These are phyloP conservation scores for Neofusicoccum kwambonambiense DNA, from an alignment of 2,329 filamentous ascomycete genomes.

Conservation along the genomic window DNA sequence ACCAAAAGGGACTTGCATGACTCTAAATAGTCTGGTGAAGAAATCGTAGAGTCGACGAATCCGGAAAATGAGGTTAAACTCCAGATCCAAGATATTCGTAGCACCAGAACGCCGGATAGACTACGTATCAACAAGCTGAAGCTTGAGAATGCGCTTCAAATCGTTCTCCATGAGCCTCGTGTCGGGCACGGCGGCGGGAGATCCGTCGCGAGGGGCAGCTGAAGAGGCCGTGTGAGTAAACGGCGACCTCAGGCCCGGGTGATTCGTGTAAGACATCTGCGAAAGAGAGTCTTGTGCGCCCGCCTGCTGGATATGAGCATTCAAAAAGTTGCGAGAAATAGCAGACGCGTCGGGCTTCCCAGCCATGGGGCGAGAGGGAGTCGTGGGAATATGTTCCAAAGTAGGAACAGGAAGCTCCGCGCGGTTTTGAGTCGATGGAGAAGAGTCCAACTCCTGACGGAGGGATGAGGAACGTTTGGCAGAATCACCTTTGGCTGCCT, in stretches of 20 bases:
- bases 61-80: constrained; percentile 13
- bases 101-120: constrained; percentile 12
- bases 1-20: constrained; percentile 9
- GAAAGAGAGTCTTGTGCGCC: constrained; percentile 12
- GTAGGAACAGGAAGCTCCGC: neutral
- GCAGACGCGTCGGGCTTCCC: constrained; percentile 22
- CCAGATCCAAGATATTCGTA: constrained; percentile 13
- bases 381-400: constrained; percentile 6
- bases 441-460: constrained; percentile 39
- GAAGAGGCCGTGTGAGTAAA: constrained; percentile 3
- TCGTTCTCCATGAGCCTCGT: constrained; percentile 40
- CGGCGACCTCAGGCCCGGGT: constrained; percentile 12
- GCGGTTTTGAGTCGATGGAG: constrained; percentile 1
- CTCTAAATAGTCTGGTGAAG: constrained; percentile 6
- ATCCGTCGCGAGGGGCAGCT: neutral
- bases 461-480: constrained; percentile 43
- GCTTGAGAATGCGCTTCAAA: constrained; percentile 40
- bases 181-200: constrained; percentile 21
- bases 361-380: constrained; percentile 18
- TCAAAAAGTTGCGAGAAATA: constrained; percentile 32
- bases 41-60: constrained; percentile 6
- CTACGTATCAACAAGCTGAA: constrained; percentile 21
- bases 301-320: constrained; percentile 29
- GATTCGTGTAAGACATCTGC: constrained; percentile 20
- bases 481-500: constrained; percentile 45